Evolutionary conservation across 1,284 basidiomycete species (phyloP).

Genomic region (Xerocomus nothofagi): DNA sequence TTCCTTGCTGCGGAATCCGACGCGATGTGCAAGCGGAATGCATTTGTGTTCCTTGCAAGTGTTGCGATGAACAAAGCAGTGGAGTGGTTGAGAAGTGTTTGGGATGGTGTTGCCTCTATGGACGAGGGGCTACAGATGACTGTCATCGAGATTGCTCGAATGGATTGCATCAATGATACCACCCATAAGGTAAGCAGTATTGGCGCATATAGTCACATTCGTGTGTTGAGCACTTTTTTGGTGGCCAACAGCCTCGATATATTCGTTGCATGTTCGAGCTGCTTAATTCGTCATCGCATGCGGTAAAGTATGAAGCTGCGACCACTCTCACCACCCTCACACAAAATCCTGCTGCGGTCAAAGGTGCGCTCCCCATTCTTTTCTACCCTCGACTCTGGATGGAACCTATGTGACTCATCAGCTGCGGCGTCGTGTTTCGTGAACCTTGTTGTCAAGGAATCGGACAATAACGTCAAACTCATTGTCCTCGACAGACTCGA

Average conservation of each 20-base stretch:
- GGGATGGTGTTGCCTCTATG: slow-evolving; percentile 81
- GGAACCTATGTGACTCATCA: slow-evolving; percentile 33
- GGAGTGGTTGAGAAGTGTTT: slow-evolving; percentile 85
- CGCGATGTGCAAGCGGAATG: slow-evolving; percentile 96
- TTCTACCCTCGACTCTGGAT: neutral
- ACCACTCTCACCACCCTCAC: slow-evolving; percentile 94
- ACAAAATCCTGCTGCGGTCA: slow-evolving; percentile 94
- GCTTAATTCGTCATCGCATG: slow-evolving; percentile 88
- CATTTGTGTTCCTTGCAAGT: slow-evolving; percentile 92
- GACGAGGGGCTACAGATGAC: slow-evolving; percentile 97
- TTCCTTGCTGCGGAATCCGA: slow-evolving; percentile 98
- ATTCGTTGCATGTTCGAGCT: slow-evolving; percentile 95
- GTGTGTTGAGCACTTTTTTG: slow-evolving; percentile 12
- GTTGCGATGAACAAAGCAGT: slow-evolving; percentile 90
- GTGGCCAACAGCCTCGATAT: slow-evolving; percentile 70
- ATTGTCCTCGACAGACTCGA: slow-evolving; percentile 97
- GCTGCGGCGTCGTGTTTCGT: slow-evolving; percentile 91
- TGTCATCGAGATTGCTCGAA: slow-evolving; percentile 91
- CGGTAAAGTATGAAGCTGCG: slow-evolving; percentile 98
- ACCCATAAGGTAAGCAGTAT: slow-evolving; percentile 65
- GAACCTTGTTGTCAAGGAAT: slow-evolving; percentile 90
- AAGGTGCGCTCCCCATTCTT: slow-evolving; percentile 56
- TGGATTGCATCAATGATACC: slow-evolving; percentile 87
- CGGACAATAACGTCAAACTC: slow-evolving; percentile 99
- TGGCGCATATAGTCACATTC: slow-evolving; percentile 5